Percentiles rank a stretch among this genome's conserved stretches.
These are phyloP conservation scores for Iberis pinnata DNA, from an alignment of 345 rosid species.

Conservation along the genomic window DNA sequence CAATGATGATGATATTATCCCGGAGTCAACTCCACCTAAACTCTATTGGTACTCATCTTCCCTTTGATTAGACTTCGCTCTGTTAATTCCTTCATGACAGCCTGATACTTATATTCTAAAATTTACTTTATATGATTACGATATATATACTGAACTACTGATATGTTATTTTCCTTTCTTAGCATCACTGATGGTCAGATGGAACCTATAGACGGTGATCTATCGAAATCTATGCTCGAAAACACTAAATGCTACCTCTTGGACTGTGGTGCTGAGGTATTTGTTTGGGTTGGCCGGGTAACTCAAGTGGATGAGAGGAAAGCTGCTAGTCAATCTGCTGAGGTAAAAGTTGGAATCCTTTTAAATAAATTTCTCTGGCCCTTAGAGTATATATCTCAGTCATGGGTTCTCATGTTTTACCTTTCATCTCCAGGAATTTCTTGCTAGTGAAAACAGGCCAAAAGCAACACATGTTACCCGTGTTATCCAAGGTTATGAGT, in stretches of 20 bases:
- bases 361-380: not conserved
- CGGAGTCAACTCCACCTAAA: conserved; percentile 22
- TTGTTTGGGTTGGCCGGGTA: conserved; percentile 97
- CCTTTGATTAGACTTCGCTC: conserved; percentile 7
- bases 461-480: conserved; percentile 70
- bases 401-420: conserved; percentile 22
- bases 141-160: not conserved
- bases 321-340: conserved; percentile 71
- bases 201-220: conserved; percentile 55
- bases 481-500: conserved; percentile 91
- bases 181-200: conserved; percentile 63
- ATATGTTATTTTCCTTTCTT: conserved; percentile 6
- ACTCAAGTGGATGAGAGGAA: conserved; percentile 98
- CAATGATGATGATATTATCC: conserved; percentile 23
- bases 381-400: not conserved
- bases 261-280: conserved; percentile 82
- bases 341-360: conserved; percentile 44
- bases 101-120: not conserved
- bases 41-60: not conserved
- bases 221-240: conserved; percentile 74
- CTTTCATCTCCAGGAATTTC: conserved; percentile 53
- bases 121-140: not conserved
- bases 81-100: not conserved
- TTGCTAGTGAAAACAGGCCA: conserved; percentile 75
- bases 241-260: conserved; percentile 74